These are phyloP conservation scores for Saccharata proteae DNA, from an alignment of 2,329 filamentous ascomycete genomes.

Conservation along the genomic window DNA sequence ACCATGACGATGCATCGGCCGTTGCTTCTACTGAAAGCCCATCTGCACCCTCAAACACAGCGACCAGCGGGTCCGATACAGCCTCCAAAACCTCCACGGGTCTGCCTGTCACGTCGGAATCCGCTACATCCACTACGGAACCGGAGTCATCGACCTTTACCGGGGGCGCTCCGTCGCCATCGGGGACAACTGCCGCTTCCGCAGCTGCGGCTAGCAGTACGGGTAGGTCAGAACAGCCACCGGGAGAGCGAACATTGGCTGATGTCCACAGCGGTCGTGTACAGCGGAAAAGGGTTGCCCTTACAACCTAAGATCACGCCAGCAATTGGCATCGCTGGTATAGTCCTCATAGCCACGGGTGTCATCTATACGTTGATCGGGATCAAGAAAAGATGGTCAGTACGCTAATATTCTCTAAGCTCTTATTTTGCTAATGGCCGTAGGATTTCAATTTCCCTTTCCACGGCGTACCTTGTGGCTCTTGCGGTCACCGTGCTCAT, in stretches of 20 bases:
- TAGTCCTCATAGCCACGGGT: constrained; percentile 64
- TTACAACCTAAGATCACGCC: constrained; percentile 66
- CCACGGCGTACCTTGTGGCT: constrained; percentile 59
- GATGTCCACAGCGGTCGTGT: constrained; percentile 6
- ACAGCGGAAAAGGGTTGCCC: constrained; percentile 41
- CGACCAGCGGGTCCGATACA: too few relatives aligned
- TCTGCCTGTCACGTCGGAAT: too few relatives aligned
- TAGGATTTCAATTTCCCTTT: constrained; percentile 56
- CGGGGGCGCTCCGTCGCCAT: too few relatives aligned
- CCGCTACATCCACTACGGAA: too few relatives aligned
- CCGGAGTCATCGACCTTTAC: too few relatives aligned
- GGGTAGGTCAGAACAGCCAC: too few relatives aligned
- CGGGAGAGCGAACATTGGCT: neutral
- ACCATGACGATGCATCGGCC: too few relatives aligned
- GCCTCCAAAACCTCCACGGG: too few relatives aligned
- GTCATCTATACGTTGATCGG: constrained; percentile 61
- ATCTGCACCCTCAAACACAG: too few relatives aligned
- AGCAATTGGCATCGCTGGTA: constrained; percentile 65
- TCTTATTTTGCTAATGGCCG: constrained; percentile 11
- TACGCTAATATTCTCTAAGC: neutral
- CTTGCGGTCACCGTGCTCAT: constrained; percentile 72
- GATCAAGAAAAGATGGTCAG: constrained; percentile 61
- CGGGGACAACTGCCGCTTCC: too few relatives aligned
- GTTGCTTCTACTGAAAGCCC: too few relatives aligned
- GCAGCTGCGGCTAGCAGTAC: too few relatives aligned